Conservation (phyloP, 1,284 basidiomycete species). For the Microbotryum intermedium region DNA sequence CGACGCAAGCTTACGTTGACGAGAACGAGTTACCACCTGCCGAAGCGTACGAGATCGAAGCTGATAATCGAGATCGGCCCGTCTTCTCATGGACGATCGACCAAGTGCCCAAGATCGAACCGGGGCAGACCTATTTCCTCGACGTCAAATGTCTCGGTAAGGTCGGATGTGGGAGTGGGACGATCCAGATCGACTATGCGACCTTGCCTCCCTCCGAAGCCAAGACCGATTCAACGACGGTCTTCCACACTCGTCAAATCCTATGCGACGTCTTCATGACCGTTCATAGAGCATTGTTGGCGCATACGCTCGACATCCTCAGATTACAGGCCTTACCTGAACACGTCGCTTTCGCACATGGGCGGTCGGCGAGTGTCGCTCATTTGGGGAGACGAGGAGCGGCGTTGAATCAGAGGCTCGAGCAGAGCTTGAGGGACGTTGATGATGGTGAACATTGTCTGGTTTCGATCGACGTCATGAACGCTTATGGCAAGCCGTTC, state of each 20-base stretch:
- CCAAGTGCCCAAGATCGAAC: constrained; percentile 49
- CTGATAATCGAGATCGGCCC: constrained; percentile 64
- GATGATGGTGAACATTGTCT: constrained; percentile 66
- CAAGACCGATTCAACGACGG: constrained; percentile 24
- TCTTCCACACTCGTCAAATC: constrained; percentile 72
- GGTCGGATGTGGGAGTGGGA: constrained; percentile 70
- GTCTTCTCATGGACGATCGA: constrained; percentile 65
- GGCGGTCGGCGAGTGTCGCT: constrained; percentile 23
- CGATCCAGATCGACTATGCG: constrained; percentile 75
- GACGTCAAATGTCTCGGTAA: constrained; percentile 74
- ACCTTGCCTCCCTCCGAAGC: constrained; percentile 53
- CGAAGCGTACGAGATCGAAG: constrained; percentile 84
- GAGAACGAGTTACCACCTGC: constrained; percentile 66
- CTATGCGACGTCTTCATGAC: constrained; percentile 78
- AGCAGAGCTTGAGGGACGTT: constrained; percentile 32
- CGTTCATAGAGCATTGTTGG: constrained; percentile 77
- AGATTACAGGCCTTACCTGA: constrained; percentile 38
- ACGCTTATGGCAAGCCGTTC: constrained; percentile 80
- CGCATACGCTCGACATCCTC: constrained; percentile 69
- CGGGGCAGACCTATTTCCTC: constrained; percentile 61
- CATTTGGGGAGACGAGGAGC: constrained; percentile 16
- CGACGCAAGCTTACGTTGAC: constrained; percentile 62
- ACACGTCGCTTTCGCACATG: background rate
- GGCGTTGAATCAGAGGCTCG: constrained; percentile 28
- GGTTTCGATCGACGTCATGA: constrained; percentile 75